Base-by-base conservation (phyloP, 495 filamentous ascomycete genomes). In the Cercophora newfieldiana region DNA sequence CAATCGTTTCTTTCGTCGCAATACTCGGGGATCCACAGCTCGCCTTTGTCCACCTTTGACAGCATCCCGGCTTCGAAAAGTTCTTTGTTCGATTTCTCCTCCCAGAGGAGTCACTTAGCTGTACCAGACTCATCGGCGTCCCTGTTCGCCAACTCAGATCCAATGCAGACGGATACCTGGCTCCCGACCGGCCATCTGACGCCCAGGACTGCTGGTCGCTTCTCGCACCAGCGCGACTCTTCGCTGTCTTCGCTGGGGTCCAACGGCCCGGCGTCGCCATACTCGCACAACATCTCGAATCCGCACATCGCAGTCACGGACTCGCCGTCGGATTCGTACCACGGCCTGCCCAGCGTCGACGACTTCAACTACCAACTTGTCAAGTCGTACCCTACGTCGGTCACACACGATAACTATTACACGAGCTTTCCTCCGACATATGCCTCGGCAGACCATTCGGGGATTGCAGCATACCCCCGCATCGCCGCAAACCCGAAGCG, bases 241-340 rank as follows among this genome's bases (percentile, higher is more conserved):
- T 86, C 84, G 25, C 76, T 82, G 47, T 87, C 85, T 0, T 86
- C 85, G 2, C 62, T 85, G 58, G 84, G 81, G n/a, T 86, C 84
- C 1, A 71, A 82, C 55, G 80, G 83, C 8, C 84, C 85, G 19
- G 73, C 79, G 0, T 87, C 85, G 37, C 85, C 85, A 25, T 86
- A 79, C 72, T 81, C 79, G 54, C 74, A 77, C 58, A 82, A 78
- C 71, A 81, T 78, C 1, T 78, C 80, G 22, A 83, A 84, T 61
- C 83, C 85, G 18, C 83, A 85, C 8, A 83, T 85, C 47, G 82
- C 83, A 2, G 73, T 85, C 4, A 74, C 75, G 31, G 81, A 83
- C 57, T 75, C 80, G 47, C 61, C 54, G 7, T 72, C 65, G 8
- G 78, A 80, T 68, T 71, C 68, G 54, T 78, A 77, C 44, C 77